Evolutionary conservation across 495 filamentous ascomycete species (phyloP), one percentile per base, ranked within the genome.

Genomic region (Cudoniella acicularis): DNA sequence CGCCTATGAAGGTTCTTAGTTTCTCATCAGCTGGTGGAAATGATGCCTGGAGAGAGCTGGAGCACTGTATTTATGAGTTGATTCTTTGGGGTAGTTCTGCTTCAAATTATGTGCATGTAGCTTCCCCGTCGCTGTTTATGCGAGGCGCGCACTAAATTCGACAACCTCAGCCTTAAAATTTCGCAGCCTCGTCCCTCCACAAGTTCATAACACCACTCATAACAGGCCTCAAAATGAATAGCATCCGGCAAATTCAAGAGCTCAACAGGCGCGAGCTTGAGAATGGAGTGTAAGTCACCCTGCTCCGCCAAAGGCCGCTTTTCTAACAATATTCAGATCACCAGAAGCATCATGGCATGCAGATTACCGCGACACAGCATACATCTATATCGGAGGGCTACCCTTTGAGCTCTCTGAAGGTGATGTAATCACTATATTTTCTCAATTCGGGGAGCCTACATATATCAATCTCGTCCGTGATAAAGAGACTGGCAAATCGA

Each of bases 191-290:
- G 49, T 47, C 24, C 10, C 49, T n/a, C 13, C 42, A 56, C 18
- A 56, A 9, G 42, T 52, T 43, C 25, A 53, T 6, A 1, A 16
- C 49, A 50, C n/a, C n/a, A n/a, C n/a, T n/a, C n/a, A n/a, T n/a
- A n/a, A n/a, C n/a, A n/a, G n/a, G 56, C 50, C 23, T 22, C 56
- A 73, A 46, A 30, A 98, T 98, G 94, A 96, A 98, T 72, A 84
- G 86, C 63, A 92, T 98, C 64, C 89, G 91, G 64, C 85, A 90
- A 62, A 90, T 97, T 62, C 88, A 96, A 72, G 83, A 86, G 67
- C 87, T 98, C 59, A 99, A 98, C 76, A 91, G 96, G 79, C 86
- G 87, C 59, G 94, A 99, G 74, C 87, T 98, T 54, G 91, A 97
- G 73, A 86, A 90, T 71, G 87, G 83, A 60, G 75, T 93, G 87